Base-by-base conservation (phyloP, 2,329 filamentous ascomycete genomes). In the Xylaria sp. region DNA sequence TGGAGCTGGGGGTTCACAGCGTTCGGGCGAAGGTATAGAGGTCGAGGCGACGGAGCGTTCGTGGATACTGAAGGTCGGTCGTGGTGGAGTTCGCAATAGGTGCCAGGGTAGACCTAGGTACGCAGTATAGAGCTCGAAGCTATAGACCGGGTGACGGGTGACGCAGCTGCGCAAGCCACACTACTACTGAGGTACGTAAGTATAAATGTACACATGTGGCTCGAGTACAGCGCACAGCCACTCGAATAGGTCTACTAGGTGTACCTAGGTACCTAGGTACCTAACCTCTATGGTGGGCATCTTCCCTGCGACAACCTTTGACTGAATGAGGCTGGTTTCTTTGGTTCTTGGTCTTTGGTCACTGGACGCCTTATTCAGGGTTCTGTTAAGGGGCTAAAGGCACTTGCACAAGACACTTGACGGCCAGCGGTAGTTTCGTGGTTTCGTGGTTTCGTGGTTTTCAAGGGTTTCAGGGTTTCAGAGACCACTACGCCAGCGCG, bases 101-200 rank as follows among this genome's bases (percentile, higher is more conserved):
- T n/a, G n/a, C n/a, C n/a, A 23, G 29, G 61, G 51, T 23, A 23
- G 46, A 27, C n/a, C 27, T 15, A 7, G 27, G 29, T 15, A 31
- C 33, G 27, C 46, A 33, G 37, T 27, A 60, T 56, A 19, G 13
- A 60, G 60, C 60, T 63, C 47, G 29, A 59, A 46, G 58, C 58
- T 43, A 52, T 52, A 51, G 43, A 13, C 13, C 31, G 31, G 31
- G 31, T 35, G 31, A 9, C 48, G 27, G 56, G 64, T 66, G 64
- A 64, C 61, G 61, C 54, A 61, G 47, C 58, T 66, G 64, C 57
- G 53, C 54, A 59, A 63, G 61, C 62, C 62, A 65, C 62, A 65
- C 23, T 3, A 33, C 25, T 5, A n/a, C n/a, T 31, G 27, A 21
- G 47, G 31, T 27, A 5, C 7, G 19, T 10, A 3, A 7, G 19